Evolutionary conservation across 177 flowering plant genomes (phyloP), one percentile per base, ranked within the genome.

Genomic region (Telopea speciosissima): DNA sequence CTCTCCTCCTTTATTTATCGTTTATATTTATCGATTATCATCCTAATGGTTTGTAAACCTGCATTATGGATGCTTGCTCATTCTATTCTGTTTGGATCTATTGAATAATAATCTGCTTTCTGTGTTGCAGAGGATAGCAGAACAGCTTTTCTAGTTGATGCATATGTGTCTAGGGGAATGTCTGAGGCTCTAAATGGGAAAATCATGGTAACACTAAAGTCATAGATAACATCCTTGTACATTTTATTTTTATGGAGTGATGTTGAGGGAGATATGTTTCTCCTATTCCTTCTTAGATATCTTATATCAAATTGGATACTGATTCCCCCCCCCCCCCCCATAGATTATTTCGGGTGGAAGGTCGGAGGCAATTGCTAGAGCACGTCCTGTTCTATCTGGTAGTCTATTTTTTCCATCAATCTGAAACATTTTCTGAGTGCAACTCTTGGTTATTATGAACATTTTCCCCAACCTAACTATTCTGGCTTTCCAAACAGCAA

Each of bases 341-440:
- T 76, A 94, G 98, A 81, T 85, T 70, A 68, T 81, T 63, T 79
- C 88, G 14, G 92, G 97, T 24, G 98, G 98, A 81, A 85, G 78
- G 52, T 76, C 83, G 21, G 90, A 86, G 60, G 88, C 95, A 65
- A 85, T 83, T 80, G 80, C 85, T 70, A 85, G 70, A 81, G 97
- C 93, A 42, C 83, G 73, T n/a, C 90, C 97, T 40, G 61, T 92
- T 74, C 92, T 94, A 52, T 80, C 88, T 68, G 93, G 98, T 94
- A 63, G 61, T 68, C 10, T 22, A 11, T 62, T 52, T 44, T 62
- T 36, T 24, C 23, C 62, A 24, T 22, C 36, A 24, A n/a, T 60
- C 13, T 23, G 54, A 36, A 19, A 36, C 24, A 36, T 8, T 36
- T 24, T 11, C 1, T 22, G 26, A 42, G 54, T 49, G 54, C 11